Percentiles rank a stretch among this genome's conserved stretches.
Evolutionary conservation across 2,329 filamentous ascomycete genomes (phyloP).

Genomic region (Botrytis deweyae): DNA sequence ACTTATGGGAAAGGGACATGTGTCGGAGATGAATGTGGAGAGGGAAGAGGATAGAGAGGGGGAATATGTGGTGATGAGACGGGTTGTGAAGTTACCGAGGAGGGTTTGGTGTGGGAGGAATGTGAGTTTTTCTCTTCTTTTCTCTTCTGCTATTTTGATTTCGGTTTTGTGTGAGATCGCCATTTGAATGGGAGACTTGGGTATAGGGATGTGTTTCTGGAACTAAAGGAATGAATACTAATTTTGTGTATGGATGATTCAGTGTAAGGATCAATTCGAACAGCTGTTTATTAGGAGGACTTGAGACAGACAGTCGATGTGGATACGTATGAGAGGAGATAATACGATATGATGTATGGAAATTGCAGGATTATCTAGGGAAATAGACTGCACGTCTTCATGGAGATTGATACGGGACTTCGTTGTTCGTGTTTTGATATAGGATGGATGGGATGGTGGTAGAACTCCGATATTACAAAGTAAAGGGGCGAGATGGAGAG

Average conservation of each 20-base stretch:
- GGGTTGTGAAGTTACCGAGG: constrained; percentile 16
- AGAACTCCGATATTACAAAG: not conserved
- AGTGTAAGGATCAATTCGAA: constrained; percentile 16
- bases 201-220: no score
- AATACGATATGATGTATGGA: not conserved
- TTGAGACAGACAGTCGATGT: not conserved
- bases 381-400: not conserved
- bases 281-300: constrained; percentile 19
- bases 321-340: not conserved
- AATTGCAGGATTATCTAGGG: no score
- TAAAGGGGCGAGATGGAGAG: not conserved
- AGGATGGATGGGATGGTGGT: not conserved
- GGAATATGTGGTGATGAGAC: constrained; percentile 16
- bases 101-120: constrained; percentile 22
- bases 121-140: not conserved
- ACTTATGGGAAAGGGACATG: not conserved
- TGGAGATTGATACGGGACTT: not conserved
- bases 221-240: not conserved
- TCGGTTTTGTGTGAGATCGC: not conserved
- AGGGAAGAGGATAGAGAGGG: not conserved
- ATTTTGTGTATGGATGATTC: not conserved
- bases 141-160: not conserved
- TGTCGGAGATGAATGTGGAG: not conserved
- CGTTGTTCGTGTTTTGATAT: not conserved
- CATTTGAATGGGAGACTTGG: not conserved